These are phyloP conservation scores for Aspergillus bertholletiae DNA, from an alignment of 495 filamentous ascomycete species.

Conservation along the genomic window DNA sequence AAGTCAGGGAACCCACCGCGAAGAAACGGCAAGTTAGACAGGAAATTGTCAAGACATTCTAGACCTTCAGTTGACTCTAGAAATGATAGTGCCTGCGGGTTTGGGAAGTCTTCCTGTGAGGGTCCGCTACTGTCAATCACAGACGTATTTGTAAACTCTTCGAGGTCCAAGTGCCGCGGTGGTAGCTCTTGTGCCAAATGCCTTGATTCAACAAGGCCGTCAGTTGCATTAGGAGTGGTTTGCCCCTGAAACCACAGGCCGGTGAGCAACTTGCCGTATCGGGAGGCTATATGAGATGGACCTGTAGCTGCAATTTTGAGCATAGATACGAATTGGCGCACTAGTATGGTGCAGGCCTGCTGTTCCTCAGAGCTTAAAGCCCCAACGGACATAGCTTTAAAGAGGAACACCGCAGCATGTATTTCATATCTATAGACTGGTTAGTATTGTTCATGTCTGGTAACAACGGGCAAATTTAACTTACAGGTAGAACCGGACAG, in stretches of 20 bases:
- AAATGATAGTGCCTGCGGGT: background rate
- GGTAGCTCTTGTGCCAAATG: background rate
- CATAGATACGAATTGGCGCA: background rate
- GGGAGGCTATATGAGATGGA: background rate
- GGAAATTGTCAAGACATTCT: background rate
- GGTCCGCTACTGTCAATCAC: background rate
- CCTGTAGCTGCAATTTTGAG: background rate
- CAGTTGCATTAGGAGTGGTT: background rate
- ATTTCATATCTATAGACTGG: background rate
- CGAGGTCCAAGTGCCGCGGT: background rate
- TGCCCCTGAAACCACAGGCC: conserved; percentile 1
- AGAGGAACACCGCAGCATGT: background rate
- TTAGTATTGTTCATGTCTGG: background rate
- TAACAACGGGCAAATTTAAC: background rate
- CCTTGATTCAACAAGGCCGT: background rate
- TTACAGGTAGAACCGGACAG: background rate
- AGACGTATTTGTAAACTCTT: background rate
- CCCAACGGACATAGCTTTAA: background rate
- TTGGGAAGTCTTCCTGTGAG: background rate
- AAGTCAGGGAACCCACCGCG: background rate
- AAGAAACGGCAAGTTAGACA: background rate
- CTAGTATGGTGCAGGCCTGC: background rate
- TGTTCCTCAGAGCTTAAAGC: background rate
- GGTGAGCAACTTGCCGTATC: background rate
- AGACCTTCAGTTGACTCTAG: background rate